Evolutionary conservation across 495 filamentous ascomycete genomes (phyloP).

Genomic region (Neurospora sp.): DNA sequence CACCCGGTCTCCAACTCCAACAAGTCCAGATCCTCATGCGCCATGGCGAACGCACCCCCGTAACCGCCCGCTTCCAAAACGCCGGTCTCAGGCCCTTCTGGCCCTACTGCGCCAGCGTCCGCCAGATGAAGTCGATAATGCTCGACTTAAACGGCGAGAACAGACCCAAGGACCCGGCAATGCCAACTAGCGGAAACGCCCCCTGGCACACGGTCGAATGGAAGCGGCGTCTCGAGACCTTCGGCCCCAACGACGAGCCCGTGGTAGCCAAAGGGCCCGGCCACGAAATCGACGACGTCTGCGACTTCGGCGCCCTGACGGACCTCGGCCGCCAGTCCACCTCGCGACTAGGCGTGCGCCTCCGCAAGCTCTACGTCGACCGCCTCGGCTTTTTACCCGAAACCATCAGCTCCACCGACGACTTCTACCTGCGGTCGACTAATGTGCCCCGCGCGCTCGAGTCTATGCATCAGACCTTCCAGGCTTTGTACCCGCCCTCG

Average conservation of each 20-base stretch:
- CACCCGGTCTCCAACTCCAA: constrained; percentile 65
- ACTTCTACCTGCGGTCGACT: constrained; percentile 77
- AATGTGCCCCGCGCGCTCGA: constrained; percentile 79
- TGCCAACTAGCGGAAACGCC: background rate
- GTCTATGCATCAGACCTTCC: constrained; percentile 81
- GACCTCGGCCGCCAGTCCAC: constrained; percentile 81
- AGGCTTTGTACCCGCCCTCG: constrained; percentile 75
- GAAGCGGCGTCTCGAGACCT: constrained; percentile 70
- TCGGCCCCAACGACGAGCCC: constrained; percentile 62
- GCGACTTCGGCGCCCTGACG: constrained; percentile 79
- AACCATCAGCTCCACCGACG: constrained; percentile 48
- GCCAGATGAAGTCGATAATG: constrained; percentile 60
- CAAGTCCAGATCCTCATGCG: constrained; percentile 85
- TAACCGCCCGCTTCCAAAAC: constrained; percentile 80
- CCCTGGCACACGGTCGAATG: constrained; percentile 62
- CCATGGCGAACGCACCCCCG: constrained; percentile 84
- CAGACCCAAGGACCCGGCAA: background rate
- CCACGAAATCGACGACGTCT: constrained; percentile 66
- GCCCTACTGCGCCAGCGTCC: constrained; percentile 81
- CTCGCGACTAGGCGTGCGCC: constrained; percentile 63
- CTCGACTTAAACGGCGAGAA: constrained; percentile 30
- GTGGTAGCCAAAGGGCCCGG: constrained; percentile 54
- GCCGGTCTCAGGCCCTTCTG: constrained; percentile 76
- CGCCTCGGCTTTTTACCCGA: constrained; percentile 77
- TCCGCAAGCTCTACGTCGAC: constrained; percentile 79